Evolutionary conservation across 805 yeast species (phyloP).

Genomic region (Metschnikowia continentalis): DNA sequence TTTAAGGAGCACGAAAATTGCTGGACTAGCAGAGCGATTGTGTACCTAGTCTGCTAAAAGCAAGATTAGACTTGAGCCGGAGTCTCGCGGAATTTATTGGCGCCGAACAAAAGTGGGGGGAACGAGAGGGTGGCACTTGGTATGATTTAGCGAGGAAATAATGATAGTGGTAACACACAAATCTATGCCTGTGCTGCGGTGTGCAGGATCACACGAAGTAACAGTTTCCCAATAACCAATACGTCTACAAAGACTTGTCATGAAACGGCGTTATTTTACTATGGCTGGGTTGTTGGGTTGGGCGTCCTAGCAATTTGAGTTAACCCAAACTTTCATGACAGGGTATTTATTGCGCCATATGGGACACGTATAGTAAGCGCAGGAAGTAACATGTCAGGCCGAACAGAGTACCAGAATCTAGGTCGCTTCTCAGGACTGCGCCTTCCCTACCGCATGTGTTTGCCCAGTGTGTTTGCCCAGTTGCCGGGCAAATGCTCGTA

Average conservation of each 20-base stretch:
- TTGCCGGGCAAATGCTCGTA: background rate
- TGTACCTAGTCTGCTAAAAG: background rate
- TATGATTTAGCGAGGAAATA: background rate
- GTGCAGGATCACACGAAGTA: background rate
- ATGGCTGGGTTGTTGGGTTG: no score
- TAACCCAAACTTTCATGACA: no score
- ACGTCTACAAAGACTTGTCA: no score
- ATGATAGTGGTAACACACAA: background rate
- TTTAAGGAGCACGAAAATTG: background rate
- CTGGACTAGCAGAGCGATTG: background rate
- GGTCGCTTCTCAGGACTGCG: background rate
- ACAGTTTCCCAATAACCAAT: background rate
- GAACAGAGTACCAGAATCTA: no score
- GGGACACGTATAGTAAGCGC: no score
- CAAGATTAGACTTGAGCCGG: background rate
- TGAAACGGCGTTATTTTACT: no score
- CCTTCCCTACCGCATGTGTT: background rate
- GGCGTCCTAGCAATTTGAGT: no score
- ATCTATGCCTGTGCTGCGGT: background rate
- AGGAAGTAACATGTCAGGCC: no score
- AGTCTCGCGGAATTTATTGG: constrained; percentile 1
- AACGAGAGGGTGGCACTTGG: constrained; percentile 3
- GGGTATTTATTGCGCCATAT: no score
- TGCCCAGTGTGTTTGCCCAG: background rate
- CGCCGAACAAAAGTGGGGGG: constrained; percentile 1